Percentiles rank a stretch among this genome's conserved stretches.
These are phyloP conservation scores for Whalleya microplaca DNA, from an alignment of 2,329 filamentous ascomycete genomes.

Conservation along the genomic window DNA sequence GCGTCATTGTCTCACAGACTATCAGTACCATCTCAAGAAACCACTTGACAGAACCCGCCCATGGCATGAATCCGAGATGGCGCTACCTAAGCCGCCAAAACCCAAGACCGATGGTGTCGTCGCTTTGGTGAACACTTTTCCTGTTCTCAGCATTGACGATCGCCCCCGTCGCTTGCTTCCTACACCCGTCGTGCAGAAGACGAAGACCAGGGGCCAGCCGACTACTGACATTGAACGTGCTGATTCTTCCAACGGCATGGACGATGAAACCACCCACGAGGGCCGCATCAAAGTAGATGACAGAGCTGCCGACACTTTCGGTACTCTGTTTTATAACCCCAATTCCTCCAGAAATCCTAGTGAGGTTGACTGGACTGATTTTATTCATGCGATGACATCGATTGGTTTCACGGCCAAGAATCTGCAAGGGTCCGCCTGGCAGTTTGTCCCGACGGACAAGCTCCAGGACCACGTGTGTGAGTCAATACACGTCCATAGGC, in stretches of 20 bases:
- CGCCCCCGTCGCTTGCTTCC: neutral
- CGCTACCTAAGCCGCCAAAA: neutral
- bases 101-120: neutral
- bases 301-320: constrained; percentile 41
- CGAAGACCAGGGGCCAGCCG: constrained; percentile 12
- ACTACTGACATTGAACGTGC: neutral
- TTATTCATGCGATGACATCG: constrained; percentile 54
- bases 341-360: constrained; percentile 42
- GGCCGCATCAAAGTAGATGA: constrained; percentile 33
- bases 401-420: constrained; percentile 49
- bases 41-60: too few species aligned
- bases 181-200: constrained; percentile 5
- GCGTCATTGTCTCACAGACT: neutral
- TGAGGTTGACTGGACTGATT: constrained; percentile 57
- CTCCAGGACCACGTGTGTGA: neutral
- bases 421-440: neutral
- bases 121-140: neutral
- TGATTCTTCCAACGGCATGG: neutral
- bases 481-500: neutral
- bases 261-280: neutral
- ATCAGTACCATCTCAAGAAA: neutral
- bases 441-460: neutral
- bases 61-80: too few species aligned
- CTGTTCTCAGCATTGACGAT: neutral
- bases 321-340: constrained; percentile 47